Base-by-base conservation (phyloP, 345 rosid genomes). In the Camelina sativa region DNA sequence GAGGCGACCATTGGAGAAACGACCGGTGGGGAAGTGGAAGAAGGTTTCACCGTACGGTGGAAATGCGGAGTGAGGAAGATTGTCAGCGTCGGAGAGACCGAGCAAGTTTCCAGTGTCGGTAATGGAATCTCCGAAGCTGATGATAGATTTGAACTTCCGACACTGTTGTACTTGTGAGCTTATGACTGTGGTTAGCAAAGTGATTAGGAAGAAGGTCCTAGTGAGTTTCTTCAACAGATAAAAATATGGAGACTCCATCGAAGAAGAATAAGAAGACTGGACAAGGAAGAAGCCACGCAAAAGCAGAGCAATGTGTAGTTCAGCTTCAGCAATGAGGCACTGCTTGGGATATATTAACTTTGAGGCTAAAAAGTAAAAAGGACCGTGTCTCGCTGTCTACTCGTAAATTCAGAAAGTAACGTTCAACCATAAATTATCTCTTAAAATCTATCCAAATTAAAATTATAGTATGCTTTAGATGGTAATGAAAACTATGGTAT, bases 61-160 rank as follows among this genome's bases (percentile, higher is more conserved):
- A 35, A 76, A 77, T 12, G 69, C 82, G 23, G 43, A 61, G 2
- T 46, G 72, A 38, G 80, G 76, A 25, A 65, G 79, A 0, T 35
- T 43, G 22, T 72, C 72, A 10, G 5, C 46, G 19, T 8, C 44
- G 22, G 80, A 63, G 47, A 82, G 58, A 15, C 1, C n/a, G 16
- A 78, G 57, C 20, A 67, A 53, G 83, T 82, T 85, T 11, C 89
- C 91, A 4, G 87, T 85, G 30, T 85, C 91, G n/a, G 89, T 64
- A 15, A 82, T 44, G 0, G 91, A 87, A 62, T 87, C 89, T 1
- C 91, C 91, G 50, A 87, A 85, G 82, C 85, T 84, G 75, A 87
- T 72, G 62, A 87, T 73, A 2, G 89, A 81, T 10, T 38, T 5
- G 76, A 69, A 66, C 15, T 40, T 61, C 15, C 20, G 74, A 38